These are phyloP conservation scores for Eucalyptus sp. DNA, from an alignment of 345 rosid species.

Conservation along the genomic window DNA sequence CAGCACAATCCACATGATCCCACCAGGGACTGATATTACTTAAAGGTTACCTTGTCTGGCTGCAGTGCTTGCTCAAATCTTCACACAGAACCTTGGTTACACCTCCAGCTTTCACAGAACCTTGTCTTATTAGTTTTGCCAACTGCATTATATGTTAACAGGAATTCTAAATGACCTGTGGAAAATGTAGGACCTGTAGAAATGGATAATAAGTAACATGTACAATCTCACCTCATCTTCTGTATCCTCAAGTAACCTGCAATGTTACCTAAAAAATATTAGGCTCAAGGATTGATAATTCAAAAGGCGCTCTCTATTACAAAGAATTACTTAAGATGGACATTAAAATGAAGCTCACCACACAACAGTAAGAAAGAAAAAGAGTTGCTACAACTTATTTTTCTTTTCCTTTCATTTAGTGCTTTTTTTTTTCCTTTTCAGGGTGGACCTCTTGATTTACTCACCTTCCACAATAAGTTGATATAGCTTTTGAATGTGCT, in stretches of 20 bases:
- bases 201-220: background rate
- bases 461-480: constrained; percentile 95
- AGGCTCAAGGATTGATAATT: background rate
- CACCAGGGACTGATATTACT: background rate
- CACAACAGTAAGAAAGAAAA: background rate
- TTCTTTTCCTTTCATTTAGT: background rate
- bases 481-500: constrained; percentile 71
- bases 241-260: constrained; percentile 80
- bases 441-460: background rate
- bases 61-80: constrained; percentile 72
- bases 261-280: background rate
- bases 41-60: constrained; percentile 35
- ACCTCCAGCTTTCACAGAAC: constrained; percentile 61
- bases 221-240: constrained; percentile 73
- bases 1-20: background rate
- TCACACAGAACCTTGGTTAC: constrained; percentile 67
- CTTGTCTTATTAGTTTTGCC: constrained; percentile 60
- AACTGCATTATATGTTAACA: constrained; percentile 23
- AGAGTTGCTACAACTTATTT: background rate
- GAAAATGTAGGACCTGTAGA: background rate
- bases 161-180: background rate
- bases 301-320: background rate
- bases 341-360: background rate
- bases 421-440: background rate
- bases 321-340: background rate